Evolutionary conservation across 176 grass and related monocot species (phyloP), one percentile per base, ranked within the genome.

Genomic region (Lolium multiflorum): DNA sequence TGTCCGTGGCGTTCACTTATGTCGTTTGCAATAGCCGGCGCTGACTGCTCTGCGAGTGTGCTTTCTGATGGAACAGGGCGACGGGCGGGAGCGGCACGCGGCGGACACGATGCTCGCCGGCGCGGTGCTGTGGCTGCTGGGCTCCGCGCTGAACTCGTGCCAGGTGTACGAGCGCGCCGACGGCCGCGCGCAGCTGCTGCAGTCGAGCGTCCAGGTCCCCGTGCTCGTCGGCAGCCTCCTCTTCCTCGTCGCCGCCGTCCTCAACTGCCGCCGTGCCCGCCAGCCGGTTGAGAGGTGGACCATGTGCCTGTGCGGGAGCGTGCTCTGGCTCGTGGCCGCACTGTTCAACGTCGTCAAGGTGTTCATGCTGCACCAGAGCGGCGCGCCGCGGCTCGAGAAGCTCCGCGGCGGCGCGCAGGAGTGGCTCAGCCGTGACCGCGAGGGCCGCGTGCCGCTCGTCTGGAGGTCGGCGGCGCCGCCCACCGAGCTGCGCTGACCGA

Each of bases 161-260:
- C 93, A 98, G 89, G 86, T 89, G 35, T 98, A 98, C 82, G 91
- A 95, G 90, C 87, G 91, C 68, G 88, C 90, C n/a, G 90, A 95
- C 59, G 86, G 86, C 38, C 88, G 84, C 8, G 94, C 93, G 73
- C 96, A 95, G 90, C 84, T 95, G 24, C 88, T 95, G 51, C 96
- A 98, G 82, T 82, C 96, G 21, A 54, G 78, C 81, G 91, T 95
- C 12, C 86, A 92, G 74, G 78, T 98, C 22, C 96, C 96, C 2
- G 73, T 90, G 25, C 93, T 98, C 9, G 58, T 92, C 57, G 96
- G 96, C 11, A 96, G 93, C 88, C 81, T 94, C 26, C 80, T 96
- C 24, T 96, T 98, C 91, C 86, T 96, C 3, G 78, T 96, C 31
- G 91, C 85, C 46, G 88, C 86, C 2, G 64, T 77, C 56, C 79